A percentile compares a stretch with the other conserved stretches of the same genome.
Conservation (phyloP, 768 basidiomycete genomes). For the Pleurotus cornucopiae region DNA sequence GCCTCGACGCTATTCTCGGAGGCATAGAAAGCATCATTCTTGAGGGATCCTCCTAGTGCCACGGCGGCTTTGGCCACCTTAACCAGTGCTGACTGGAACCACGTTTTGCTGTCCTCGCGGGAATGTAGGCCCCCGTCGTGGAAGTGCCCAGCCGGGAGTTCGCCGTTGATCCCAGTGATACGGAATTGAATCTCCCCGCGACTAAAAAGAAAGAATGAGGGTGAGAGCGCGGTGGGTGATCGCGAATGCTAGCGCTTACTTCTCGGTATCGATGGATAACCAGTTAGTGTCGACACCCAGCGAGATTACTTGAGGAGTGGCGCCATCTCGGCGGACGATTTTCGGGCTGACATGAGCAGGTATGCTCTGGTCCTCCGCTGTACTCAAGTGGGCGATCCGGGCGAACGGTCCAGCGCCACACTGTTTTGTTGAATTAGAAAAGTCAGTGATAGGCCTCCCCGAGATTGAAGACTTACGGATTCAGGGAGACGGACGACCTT, state of each 20-base stretch:
- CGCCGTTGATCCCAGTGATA: background rate
- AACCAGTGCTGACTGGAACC: background rate
- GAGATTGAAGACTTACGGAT: background rate
- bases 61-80: background rate
- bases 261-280: background rate
- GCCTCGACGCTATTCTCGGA: background rate
- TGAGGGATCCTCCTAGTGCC: background rate
- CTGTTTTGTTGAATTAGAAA: background rate
- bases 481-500: conserved; percentile 1
- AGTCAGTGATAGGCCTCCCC: background rate
- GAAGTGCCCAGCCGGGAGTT: background rate
- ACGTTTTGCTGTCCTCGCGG: background rate
- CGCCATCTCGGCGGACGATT: background rate
- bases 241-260: background rate
- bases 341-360: background rate
- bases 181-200: background rate
- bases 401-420: background rate
- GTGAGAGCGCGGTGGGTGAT: background rate
- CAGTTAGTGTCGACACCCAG: background rate
- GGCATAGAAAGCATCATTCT: too few species aligned
- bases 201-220: background rate
- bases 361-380: background rate
- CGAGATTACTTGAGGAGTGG: background rate
- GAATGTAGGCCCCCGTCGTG: background rate
- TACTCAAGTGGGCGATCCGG: background rate